Evolutionary conservation across 148 eudicot species (phyloP).

Genomic region (Drosera capensis): DNA sequence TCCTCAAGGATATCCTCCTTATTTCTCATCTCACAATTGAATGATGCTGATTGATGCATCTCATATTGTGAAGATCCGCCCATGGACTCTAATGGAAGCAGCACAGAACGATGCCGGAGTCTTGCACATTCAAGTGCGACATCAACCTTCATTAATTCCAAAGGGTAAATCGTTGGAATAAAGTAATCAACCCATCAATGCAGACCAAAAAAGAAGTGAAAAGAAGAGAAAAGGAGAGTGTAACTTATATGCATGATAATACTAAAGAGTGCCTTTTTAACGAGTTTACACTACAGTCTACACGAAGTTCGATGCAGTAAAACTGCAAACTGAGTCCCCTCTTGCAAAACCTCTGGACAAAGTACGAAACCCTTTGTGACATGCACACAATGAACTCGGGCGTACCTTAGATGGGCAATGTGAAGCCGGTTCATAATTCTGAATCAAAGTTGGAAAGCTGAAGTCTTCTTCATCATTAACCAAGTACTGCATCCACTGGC

Average conservation of each 20-base stretch:
- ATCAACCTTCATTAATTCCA: conserved; percentile 38
- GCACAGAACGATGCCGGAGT: conserved; percentile 48
- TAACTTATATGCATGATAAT: too few species aligned
- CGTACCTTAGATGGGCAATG: neutral
- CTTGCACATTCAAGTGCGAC: conserved; percentile 84
- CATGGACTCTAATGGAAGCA: conserved; percentile 63
- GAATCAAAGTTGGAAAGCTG: neutral
- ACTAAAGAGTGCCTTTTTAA: too few species aligned
- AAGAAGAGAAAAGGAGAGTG: too few species aligned
- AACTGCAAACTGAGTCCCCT: too few species aligned
- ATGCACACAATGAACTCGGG: neutral
- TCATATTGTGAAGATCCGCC: conserved; percentile 28
- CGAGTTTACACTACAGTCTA: too few species aligned
- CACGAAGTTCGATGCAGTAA: too few species aligned
- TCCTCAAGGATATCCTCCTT: conserved; percentile 17
- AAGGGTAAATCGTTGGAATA: neutral
- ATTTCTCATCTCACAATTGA: neutral
- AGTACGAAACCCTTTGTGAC: neutral
- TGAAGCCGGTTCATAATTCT: neutral
- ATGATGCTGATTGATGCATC: neutral
- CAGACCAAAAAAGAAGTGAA: too few species aligned
- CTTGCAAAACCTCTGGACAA: too few species aligned
- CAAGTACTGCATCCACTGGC: neutral
- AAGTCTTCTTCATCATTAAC: neutral
- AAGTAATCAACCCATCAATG: neutral